Evolutionary conservation across 2,329 filamentous ascomycete species (phyloP), one percentile per base, ranked within the genome.

Genomic region (Talaromyces sp.): DNA sequence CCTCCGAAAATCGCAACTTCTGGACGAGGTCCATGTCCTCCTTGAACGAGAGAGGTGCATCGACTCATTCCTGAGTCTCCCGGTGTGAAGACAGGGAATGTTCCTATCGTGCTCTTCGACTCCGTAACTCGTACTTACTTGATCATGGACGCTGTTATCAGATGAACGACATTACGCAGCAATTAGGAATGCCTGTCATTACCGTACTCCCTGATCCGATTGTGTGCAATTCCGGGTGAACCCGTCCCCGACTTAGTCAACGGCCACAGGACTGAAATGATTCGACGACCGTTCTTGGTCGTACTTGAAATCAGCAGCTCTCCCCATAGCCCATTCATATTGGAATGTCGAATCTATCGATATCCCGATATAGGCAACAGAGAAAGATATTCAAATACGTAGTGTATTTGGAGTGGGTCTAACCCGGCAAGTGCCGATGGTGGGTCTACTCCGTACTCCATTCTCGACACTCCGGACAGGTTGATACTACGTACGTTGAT

Each of bases 61-160:
- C 58, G 33, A 52, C 33, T 9, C 58, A 60, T 60, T 60, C 58
- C 58, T 60, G 58, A 31, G 58, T 60, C 28, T 52, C 18, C 58
- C 58, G 58, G 2, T 52, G n/a, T 60, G 52, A 52, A 2, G 58
- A 28, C 58, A 60, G 58, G 58, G 58, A 60, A 60, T 60, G 58
- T 40, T n/a, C 35, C 33, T 60, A 60, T 52, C 58, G 18, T 40
- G 21, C 33, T 25, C 4, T 46, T 21, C 31, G 35, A 31, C 9
- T 3, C 4, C 9, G 48, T 18, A n/a, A n/a, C n/a, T n/a, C n/a
- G n/a, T n/a, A n/a, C n/a, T 16, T 9, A 35, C 5, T 23, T 50
- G 14, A 8, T 37, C 31, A 54, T 21, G 23, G 12, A 8, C 21
- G 21, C 12, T 28, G 2, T 21, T 21, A 18, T 35, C 25, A 14